Base-by-base conservation (phyloP, 2,329 filamentous ascomycete genomes). In the Verticillium nonalfalfae region DNA sequence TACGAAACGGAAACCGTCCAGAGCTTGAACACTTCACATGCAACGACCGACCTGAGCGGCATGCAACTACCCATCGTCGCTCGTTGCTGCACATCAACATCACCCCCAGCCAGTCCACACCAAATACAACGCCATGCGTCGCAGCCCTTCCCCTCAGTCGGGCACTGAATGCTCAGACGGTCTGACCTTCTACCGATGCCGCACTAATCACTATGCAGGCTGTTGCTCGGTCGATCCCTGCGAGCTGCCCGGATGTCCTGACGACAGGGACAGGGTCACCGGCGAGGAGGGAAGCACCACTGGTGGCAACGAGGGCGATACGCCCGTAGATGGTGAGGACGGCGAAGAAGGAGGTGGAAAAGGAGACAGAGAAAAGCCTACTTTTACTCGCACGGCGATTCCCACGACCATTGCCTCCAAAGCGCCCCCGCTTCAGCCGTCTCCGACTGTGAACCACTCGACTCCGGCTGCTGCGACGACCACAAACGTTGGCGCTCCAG, bases 151-250 rank as follows among this genome's bases (percentile, higher is more conserved):
- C 45, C 10, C n/a, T 52, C 45, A 26, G 45, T 21, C 18, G 45
- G 40, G 55, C 40, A 38, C 33, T 13, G 57, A 59, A 57, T 79
- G 78, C 57, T 63, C 69, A 7, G 3, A 61, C 7, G 72, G 70
- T 61, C 66, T 65, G 21, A 36, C 58, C 35, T 80, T 72, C 64
- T 81, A 78, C 64, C 58, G 63, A 31, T 83, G 79, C 64, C 62
- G 57, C 14, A 50, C 59, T 57, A 76, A 70, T 65, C 63, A 65
- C 36, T 81, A 78, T 64, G 61, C 58, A 2, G 81, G 79, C 18
- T 84, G 82, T 66, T 84, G 81, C 67, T 67, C 71, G 14, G 67
- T 73, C 14, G 68, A 81, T 62, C 75, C 80, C 15, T 84, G 82
- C 66, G 60, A 63, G 3, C 58, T 69, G 57, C 55, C 60, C 2